Conservation (phyloP, 192 early-diverging fungal species). For the Phycomyces blakesleeanus region DNA sequence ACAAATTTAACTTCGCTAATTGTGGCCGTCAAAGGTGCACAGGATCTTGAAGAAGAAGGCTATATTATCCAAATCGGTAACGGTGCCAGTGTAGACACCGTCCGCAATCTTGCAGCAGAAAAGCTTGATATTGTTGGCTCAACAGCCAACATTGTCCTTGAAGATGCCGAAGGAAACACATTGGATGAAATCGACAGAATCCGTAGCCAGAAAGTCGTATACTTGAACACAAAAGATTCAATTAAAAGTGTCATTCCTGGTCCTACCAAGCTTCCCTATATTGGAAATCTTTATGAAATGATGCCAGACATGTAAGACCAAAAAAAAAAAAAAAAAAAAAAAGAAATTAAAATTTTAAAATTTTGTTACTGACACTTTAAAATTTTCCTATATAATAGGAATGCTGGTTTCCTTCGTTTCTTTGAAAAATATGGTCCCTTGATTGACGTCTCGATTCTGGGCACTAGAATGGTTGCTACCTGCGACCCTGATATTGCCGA, state of each 20-base stretch:
- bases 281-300: conserved; percentile 32
- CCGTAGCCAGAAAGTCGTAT: conserved; percentile 16
- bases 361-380: background rate
- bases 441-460: conserved; percentile 23
- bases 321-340: background rate
- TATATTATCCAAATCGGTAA: conserved; percentile 16
- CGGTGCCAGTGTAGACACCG: conserved; percentile 16
- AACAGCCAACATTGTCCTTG: conserved; percentile 7
- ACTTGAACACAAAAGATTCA: conserved; percentile 12
- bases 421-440: conserved; percentile 43
- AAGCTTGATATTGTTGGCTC: conserved; percentile 11
- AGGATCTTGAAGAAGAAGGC: conserved; percentile 19
- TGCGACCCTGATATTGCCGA: conserved; percentile 44
- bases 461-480: conserved; percentile 22
- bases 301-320: conserved; percentile 29
- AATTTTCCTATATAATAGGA: too few species aligned
- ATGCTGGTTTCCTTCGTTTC: conserved; percentile 13
- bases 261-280: conserved; percentile 24
- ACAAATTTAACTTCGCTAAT: conserved; percentile 18
- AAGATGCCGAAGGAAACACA: conserved; percentile 3
- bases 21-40: conserved; percentile 14
- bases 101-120: conserved; percentile 20
- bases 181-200: conserved; percentile 13
- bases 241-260: conserved; percentile 26
- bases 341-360: background rate